Conservation (phyloP, 345 rosid species). For the Punica granatum region DNA sequence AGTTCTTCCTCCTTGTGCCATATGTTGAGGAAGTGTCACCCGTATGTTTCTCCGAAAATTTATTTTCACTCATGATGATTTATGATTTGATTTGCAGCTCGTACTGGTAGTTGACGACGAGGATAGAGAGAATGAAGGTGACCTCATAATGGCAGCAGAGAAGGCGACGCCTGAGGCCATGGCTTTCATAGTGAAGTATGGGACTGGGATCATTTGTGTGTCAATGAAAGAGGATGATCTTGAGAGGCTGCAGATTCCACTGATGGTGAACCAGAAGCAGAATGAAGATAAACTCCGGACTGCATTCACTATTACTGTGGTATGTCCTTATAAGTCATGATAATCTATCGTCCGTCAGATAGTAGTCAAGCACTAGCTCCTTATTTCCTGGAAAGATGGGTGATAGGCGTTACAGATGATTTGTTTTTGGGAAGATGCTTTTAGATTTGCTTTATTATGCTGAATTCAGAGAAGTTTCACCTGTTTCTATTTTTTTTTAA, state of each 20-base stretch:
- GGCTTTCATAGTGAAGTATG: constrained; percentile 93
- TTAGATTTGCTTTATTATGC: background rate
- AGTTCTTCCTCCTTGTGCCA: background rate
- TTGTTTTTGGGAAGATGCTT: background rate
- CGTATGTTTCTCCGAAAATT: background rate
- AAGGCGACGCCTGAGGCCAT: constrained; percentile 83
- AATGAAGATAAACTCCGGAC: constrained; percentile 82
- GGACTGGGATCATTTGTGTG: constrained; percentile 87
- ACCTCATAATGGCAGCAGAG: constrained; percentile 82
- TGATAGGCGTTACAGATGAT: background rate
- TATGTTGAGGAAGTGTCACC: background rate
- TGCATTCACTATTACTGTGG: constrained; percentile 92
- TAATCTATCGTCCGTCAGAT: too few relatives aligned
- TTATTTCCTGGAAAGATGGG: background rate
- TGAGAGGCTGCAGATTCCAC: constrained; percentile 72
- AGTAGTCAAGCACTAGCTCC: too few relatives aligned
- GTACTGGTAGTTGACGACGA: constrained; percentile 93
- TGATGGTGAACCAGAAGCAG: constrained; percentile 73
- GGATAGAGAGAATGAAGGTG: constrained; percentile 94
- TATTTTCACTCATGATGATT: background rate
- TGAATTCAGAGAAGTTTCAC: background rate
- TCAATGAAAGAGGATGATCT: constrained; percentile 78
- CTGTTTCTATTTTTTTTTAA: background rate
- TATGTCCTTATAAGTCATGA: constrained; percentile 27
- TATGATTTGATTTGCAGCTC: constrained; percentile 41